phyloP scores from a whole-genome alignment of 2,329 filamentous ascomycete genomes.

The Gremmenia infestans region DNA sequence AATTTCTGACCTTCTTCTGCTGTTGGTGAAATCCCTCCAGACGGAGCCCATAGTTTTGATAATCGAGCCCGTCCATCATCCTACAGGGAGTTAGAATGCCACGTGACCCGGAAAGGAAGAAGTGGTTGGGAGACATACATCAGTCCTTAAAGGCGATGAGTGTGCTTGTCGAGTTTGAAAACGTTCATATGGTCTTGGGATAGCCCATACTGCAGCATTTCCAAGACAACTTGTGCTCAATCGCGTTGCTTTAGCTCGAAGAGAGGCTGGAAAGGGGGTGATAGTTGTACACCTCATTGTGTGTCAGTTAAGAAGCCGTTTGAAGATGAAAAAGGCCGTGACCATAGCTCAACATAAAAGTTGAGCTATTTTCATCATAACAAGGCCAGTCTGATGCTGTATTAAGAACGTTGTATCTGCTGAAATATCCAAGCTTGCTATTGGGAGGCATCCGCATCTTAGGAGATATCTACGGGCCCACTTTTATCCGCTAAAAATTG shows the following conservation, averaged over 20 bases:
- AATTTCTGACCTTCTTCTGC: slow-evolving; percentile 46
- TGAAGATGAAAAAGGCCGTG: background rate
- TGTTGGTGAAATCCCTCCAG: slow-evolving; percentile 58
- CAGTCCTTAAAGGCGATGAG: background rate
- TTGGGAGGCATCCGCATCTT: no score
- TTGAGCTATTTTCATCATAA: background rate
- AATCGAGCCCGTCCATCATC: slow-evolving; percentile 54
- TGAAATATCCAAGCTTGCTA: no score
- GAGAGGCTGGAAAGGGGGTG: background rate
- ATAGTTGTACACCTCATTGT: background rate
- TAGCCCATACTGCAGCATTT: background rate
- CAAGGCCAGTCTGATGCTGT: background rate
- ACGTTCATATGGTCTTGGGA: background rate
- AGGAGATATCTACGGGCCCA: background rate
- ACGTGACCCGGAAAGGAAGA: slow-evolving; percentile 2
- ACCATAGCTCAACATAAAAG: no score
- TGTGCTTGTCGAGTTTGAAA: background rate
- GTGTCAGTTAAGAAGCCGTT: background rate
- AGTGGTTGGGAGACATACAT: background rate
- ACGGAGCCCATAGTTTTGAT: slow-evolving; percentile 76
- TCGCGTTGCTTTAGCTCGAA: background rate
- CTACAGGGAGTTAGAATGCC: slow-evolving; percentile 32
- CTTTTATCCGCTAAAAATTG: background rate
- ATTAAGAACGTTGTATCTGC: no score
- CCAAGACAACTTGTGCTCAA: background rate